Percentiles rank a stretch among this genome's conserved stretches.
phyloP scores from a whole-genome alignment of 1,284 basidiomycete species.

The Marasmius fiardii region DNA sequence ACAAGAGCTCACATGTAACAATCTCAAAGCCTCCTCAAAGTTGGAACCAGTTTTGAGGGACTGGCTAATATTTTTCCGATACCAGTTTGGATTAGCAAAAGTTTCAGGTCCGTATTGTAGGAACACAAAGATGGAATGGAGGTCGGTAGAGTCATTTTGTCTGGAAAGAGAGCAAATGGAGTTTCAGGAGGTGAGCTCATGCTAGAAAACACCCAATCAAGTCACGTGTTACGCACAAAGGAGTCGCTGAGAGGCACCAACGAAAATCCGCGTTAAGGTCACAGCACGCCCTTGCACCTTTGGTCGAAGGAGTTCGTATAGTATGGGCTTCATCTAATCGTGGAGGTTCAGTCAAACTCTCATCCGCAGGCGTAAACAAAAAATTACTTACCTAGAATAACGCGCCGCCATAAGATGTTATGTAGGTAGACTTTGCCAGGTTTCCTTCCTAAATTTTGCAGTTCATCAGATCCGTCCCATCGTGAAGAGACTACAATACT shows the following conservation, averaged over 20 bases:
- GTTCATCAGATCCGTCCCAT: no score
- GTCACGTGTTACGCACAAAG: background rate
- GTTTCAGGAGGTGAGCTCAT: background rate
- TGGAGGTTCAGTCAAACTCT: background rate
- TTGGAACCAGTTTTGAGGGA: background rate
- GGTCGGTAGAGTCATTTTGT: background rate
- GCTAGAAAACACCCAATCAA: background rate
- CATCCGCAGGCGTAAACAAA: background rate
- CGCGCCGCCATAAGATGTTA: background rate
- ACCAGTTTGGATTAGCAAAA: background rate
- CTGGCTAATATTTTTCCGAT: background rate
- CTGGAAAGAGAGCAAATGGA: background rate
- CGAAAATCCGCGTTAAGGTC: background rate
- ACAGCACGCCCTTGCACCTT: background rate
- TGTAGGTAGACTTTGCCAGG: background rate
- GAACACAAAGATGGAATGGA: background rate
- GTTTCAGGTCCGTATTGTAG: background rate
- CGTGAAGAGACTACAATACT: no score
- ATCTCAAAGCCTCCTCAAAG: background rate
- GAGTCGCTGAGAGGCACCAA: background rate
- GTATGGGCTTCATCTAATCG: background rate
- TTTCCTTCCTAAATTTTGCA: no score
- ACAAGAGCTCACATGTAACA: background rate
- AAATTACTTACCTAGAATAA: background rate
- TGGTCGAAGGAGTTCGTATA: background rate